A percentile compares a stretch with the other conserved stretches of the same genome.
These are phyloP conservation scores for Aspergillus ibericus DNA, from an alignment of 2,329 filamentous ascomycete species.

Conservation along the genomic window DNA sequence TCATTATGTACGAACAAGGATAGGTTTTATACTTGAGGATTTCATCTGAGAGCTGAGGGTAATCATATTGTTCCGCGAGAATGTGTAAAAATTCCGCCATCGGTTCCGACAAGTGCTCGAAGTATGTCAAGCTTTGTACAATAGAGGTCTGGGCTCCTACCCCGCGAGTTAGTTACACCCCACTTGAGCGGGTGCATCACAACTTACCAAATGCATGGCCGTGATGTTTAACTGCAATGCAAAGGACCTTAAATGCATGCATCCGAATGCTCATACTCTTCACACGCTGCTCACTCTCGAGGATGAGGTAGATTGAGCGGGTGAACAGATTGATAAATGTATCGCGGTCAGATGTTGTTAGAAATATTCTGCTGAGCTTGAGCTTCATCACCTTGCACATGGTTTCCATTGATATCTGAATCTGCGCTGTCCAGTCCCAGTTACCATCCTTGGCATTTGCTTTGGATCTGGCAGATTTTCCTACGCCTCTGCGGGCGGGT, in stretches of 20 bases:
- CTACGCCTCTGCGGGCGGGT: slow-evolving; percentile 70
- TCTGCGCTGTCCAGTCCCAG: slow-evolving; percentile 87
- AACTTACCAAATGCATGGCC: slow-evolving; percentile 84
- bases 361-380: slow-evolving; percentile 87
- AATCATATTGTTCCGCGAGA: slow-evolving; percentile 94
- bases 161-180: slow-evolving; percentile 21
- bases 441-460: slow-evolving; percentile 66
- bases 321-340: slow-evolving; percentile 93
- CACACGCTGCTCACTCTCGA: slow-evolving; percentile 90
- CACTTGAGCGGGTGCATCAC: not conserved
- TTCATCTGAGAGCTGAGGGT: slow-evolving; percentile 91
- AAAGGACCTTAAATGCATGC: slow-evolving; percentile 96
- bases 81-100: slow-evolving; percentile 99
- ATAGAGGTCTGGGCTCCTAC: slow-evolving; percentile 93
- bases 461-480: slow-evolving; percentile 72
- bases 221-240: slow-evolving; percentile 95
- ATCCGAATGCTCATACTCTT: slow-evolving; percentile 89
- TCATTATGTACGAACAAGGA: not conserved
- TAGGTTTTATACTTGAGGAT: slow-evolving; percentile 61
- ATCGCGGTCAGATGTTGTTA: slow-evolving; percentile 94
- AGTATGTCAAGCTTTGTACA: slow-evolving; percentile 96
- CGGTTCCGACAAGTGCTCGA: slow-evolving; percentile 96
- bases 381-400: slow-evolving; percentile 96
- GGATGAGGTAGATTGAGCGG: slow-evolving; percentile 84
- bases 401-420: slow-evolving; percentile 83